These are phyloP conservation scores for Pecoramyces ruminantium DNA, from an alignment of 192 early-diverging fungal genomes.

Conservation along the genomic window DNA sequence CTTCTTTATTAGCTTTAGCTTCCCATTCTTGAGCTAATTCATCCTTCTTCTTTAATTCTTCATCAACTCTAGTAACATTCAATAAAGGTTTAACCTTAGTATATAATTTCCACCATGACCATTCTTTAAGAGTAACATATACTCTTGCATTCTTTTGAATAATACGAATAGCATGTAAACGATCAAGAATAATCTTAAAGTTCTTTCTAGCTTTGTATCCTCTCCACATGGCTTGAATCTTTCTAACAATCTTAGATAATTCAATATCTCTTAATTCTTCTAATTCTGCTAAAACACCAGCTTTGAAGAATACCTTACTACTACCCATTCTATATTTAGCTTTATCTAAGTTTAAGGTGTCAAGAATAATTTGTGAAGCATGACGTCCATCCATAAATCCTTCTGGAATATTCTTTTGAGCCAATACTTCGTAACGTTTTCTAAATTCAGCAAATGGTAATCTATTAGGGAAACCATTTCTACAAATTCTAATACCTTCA, in stretches of 20 bases:
- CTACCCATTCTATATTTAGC: conserved; percentile 75
- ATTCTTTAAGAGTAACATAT: conserved; percentile 75
- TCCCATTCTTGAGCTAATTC: conserved; percentile 54
- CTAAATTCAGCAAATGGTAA: conserved; percentile 83
- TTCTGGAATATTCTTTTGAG: conserved; percentile 55
- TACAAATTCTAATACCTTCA: conserved; percentile 90
- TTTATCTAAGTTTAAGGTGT: conserved; percentile 54
- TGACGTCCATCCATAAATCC: conserved; percentile 82
- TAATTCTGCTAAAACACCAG: conserved; percentile 82
- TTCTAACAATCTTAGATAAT: conserved; percentile 62
- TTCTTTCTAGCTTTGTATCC: conserved; percentile 60
- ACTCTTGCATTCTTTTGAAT: conserved; percentile 89
- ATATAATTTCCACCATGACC: conserved; percentile 94
- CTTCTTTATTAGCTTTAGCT: conserved; percentile 35
- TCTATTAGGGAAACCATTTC: conserved; percentile 88
- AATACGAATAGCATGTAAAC: conserved; percentile 73
- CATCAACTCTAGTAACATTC: conserved; percentile 61
- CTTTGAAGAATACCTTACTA: conserved; percentile 92
- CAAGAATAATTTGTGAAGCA: conserved; percentile 62
- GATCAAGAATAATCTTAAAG: conserved; percentile 47
- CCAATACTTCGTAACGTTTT: conserved; percentile 83
- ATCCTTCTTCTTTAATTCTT: conserved; percentile 41
- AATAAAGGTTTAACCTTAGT: conserved; percentile 78
- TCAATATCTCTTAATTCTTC: conserved; percentile 79
- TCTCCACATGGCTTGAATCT: conserved; percentile 75